These are phyloP conservation scores for Brettanomyces naardenensis DNA, from an alignment of 805 yeast genomes.

Conservation along the genomic window DNA sequence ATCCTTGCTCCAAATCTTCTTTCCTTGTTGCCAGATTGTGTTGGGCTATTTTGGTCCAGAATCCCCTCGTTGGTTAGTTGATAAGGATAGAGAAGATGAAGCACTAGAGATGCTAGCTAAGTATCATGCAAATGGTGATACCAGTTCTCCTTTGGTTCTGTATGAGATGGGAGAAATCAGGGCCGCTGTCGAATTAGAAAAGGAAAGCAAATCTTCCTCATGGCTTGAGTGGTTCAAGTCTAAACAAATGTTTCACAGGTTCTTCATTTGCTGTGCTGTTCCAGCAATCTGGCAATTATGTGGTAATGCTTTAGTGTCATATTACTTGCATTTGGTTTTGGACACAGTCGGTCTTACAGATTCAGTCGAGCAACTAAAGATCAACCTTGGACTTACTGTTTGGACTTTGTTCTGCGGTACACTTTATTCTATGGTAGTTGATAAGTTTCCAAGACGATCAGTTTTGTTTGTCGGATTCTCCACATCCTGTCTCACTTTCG, in stretches of 20 bases:
- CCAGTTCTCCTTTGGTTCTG: slow-evolving; percentile 23
- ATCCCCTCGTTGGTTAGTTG: slow-evolving; percentile 35
- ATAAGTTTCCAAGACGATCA: slow-evolving; percentile 23
- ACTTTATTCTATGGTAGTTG: slow-evolving; percentile 19
- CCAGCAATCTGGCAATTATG: slow-evolving; percentile 31
- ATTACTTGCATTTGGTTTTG: slow-evolving; percentile 38
- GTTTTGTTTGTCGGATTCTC: slow-evolving; percentile 27
- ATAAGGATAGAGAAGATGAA: slow-evolving; percentile 28
- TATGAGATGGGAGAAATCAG: slow-evolving; percentile 30
- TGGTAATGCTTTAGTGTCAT: slow-evolving; percentile 41
- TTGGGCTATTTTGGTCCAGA: slow-evolving; percentile 34
- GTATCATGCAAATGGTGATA: slow-evolving; percentile 31
- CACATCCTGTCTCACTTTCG: slow-evolving; percentile 30
- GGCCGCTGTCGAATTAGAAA: slow-evolving; percentile 32
- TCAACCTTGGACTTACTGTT: slow-evolving; percentile 39
- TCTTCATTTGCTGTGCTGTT: slow-evolving; percentile 23
- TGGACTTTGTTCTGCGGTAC: slow-evolving; percentile 23
- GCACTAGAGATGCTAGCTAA: slow-evolving; percentile 29
- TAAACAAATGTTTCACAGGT: slow-evolving; percentile 31
- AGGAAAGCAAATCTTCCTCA: slow-evolving; percentile 19
- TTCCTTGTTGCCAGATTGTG: slow-evolving; percentile 34
- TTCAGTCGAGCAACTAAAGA: slow-evolving; percentile 34
- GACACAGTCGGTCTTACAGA: slow-evolving; percentile 45
- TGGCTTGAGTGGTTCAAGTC: slow-evolving; percentile 31
- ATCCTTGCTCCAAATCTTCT: slow-evolving; percentile 39